Conservation (phyloP, 805 yeast species). For the Yamadazyma olivae region DNA sequence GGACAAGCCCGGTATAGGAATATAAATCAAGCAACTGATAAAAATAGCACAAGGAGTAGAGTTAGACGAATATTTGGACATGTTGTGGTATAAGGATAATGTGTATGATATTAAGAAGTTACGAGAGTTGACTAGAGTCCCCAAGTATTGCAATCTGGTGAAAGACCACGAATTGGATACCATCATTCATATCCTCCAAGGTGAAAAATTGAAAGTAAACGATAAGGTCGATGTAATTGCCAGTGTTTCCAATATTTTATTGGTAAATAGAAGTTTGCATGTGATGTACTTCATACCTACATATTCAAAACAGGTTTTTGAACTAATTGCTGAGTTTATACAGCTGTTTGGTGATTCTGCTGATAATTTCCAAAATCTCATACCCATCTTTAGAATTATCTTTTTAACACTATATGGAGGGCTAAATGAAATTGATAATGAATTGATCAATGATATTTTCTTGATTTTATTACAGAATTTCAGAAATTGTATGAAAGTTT, state of each 20-base stretch:
- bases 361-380: constrained; percentile 12
- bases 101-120: constrained; percentile 3
- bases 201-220: neutral
- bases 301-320: constrained; percentile 14
- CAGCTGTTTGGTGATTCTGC: constrained; percentile 2
- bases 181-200: constrained; percentile 7
- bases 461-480: constrained; percentile 15
- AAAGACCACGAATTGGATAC: constrained; percentile 8
- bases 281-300: constrained; percentile 15
- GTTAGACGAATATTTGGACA: too few relatives aligned
- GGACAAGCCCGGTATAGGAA: too few relatives aligned
- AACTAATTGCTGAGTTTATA: constrained; percentile 1
- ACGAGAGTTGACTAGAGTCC: constrained; percentile 13
- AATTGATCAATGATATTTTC: constrained; percentile 11
- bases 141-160: constrained; percentile 14
- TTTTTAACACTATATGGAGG: constrained; percentile 25
- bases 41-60: too few relatives aligned
- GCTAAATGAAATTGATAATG: constrained; percentile 7
- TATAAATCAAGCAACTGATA: too few relatives aligned
- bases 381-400: constrained; percentile 22
- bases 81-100: neutral
- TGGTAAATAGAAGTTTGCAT: constrained; percentile 21
- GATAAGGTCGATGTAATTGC: too few relatives aligned
- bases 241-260: constrained; percentile 23
- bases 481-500: constrained; percentile 9